A percentile compares a stretch with the other conserved stretches of the same genome.
Evolutionary conservation across 148 eudicot genomes (phyloP).

Genomic region (Silene conica): DNA sequence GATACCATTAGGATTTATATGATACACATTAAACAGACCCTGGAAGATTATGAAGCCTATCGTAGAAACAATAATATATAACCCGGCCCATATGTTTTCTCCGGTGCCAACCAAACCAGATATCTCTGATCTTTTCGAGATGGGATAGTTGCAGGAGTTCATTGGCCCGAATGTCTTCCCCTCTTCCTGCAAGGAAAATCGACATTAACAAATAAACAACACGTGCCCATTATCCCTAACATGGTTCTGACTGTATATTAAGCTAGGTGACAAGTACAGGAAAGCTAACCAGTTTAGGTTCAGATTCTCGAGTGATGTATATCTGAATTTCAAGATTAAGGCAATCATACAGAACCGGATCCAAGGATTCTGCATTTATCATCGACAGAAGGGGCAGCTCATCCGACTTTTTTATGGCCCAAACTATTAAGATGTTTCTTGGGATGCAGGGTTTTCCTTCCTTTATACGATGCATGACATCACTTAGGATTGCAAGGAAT

Average conservation of each 20-base stretch:
- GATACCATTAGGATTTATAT: conserved; percentile 53
- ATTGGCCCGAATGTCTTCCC: conserved; percentile 35
- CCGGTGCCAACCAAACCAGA: conserved; percentile 85
- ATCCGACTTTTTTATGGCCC: conserved; percentile 64
- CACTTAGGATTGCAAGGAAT: conserved; percentile 66
- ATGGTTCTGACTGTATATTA: too few relatives aligned
- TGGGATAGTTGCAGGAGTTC: conserved; percentile 33
- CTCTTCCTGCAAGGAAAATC: conserved; percentile 51
- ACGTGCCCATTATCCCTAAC: too few relatives aligned
- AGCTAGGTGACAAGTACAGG: neutral
- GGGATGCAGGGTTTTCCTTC: conserved; percentile 59
- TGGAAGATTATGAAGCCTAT: conserved; percentile 53
- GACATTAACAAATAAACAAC: neutral
- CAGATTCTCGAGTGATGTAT: conserved; percentile 68
- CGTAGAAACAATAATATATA: conserved; percentile 50
- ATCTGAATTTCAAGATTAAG: conserved; percentile 71
- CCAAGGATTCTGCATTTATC: conserved; percentile 46
- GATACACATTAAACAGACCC: conserved; percentile 44
- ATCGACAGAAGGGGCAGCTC: conserved; percentile 70
- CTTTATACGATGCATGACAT: conserved; percentile 53
- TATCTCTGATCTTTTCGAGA: conserved; percentile 35
- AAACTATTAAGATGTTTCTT: conserved; percentile 49
- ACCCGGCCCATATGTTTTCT: conserved; percentile 63
- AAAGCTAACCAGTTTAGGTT: conserved; percentile 54
- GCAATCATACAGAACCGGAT: conserved; percentile 44